Evolutionary conservation across 495 filamentous ascomycete species (phyloP), one percentile per base, ranked within the genome.

Genomic region (Lentithecium fluviatile): DNA sequence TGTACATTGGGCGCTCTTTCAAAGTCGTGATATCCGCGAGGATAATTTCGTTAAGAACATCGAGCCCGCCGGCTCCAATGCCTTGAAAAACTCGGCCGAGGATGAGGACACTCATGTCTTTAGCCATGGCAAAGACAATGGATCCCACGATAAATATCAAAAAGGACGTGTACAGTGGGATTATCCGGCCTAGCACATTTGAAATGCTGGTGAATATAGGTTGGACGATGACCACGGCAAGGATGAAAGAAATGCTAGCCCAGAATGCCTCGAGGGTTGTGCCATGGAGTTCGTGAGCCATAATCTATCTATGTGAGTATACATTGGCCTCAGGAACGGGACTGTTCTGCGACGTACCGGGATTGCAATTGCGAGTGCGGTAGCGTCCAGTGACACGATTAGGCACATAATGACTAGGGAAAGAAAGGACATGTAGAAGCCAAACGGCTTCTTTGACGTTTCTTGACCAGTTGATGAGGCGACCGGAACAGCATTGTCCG

Each of bases 1-100:
- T 51, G 34, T 74, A 77, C 3, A 74, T 29, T 1, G 75, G 67
- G 6, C 77, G 68, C 45, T 79, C 72, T 62, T 75, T 58, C 19
- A 64, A 24, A 13, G 55, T 58, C 17, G 53, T 53, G 11, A 58
- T 53, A 38, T 64, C 61, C 2, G 48, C 26, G 17, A 64, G 43
- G 45, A 64, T 57, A 20, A 64, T 40, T n/a, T 59, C 53, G 6
- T 24, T 47, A 1, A 64, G 40, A 10, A 53, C 48, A 21, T 57
- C 48, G 2, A 59, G 17, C 11, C 61, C 61, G 42, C 61, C 60
- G 26, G 19, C 61, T 1, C 61, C 61, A 19, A 58, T 23, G 13
- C 61, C 61, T 54, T 59, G 47, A 5, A 64, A 21, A 15, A 53
- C 53, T 2, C 61, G 26, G 10, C 61, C 56, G 13, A 48, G 17